Base-by-base conservation (phyloP, 805 yeast genomes). In the Schizosaccharomyces octosporus region DNA sequence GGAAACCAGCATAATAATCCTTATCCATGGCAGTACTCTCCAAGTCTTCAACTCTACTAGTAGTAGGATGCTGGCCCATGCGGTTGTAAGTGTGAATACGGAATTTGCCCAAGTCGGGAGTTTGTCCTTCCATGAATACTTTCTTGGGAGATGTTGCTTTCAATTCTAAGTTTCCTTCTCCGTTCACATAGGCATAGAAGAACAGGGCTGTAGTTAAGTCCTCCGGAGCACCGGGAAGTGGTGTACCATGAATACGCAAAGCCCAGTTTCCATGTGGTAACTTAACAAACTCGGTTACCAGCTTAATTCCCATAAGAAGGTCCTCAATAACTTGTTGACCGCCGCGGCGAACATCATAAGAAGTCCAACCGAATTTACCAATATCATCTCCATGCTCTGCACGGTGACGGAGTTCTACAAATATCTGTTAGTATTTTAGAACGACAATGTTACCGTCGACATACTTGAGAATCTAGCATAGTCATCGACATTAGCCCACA, bases 321-420 rank as follows among this genome's bases (percentile, higher is more conserved):
- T 93, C 98, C 45, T 75, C 72, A 36, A 93, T 81, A 1, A 79
- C 74, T 68, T 93, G 90, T 63, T 78, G 74, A 0, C 98, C 98
- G 29, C 98, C 98, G 15, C 72, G 60, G 64, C 97, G 77, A 4
- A 96, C 88, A 69, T 93, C 97, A 69, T 84, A 93, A 45, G 76
- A 73, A n/a, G 79, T 76, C 96, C 97, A 93, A 31, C 89, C 87
- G 66, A 85, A 90, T 61, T 79, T 81, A 29, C 76, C 76, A 72
- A 88, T 75, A 60, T 81, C 78, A 67, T 88, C 90, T 45, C 74
- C 74, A 66, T 82, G 88, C 61, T 83, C 87, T 67, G 88, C 85
- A 62, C 78, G 76, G 70, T 88, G 95, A 66, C 95, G 80, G 19
- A 61, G 29, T 15, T 57, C 63, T 61, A 31, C 0, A 24, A 24